Percentiles rank a stretch among this genome's conserved stretches.
These are phyloP conservation scores for Hypoxylon sp. DNA, from an alignment of 2,329 filamentous ascomycete genomes.

Conservation along the genomic window DNA sequence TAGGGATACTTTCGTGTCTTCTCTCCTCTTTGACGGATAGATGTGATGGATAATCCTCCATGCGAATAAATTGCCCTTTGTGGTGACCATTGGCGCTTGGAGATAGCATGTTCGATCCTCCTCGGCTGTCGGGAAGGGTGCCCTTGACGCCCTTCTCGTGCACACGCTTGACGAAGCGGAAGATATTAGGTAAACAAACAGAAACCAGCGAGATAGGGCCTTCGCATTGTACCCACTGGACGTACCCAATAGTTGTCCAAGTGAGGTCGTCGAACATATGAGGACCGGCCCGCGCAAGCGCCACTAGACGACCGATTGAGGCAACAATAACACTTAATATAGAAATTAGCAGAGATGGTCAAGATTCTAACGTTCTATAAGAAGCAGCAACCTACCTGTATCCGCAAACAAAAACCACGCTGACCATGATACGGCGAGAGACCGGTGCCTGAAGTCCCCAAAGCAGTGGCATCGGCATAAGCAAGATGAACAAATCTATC, in stretches of 20 bases:
- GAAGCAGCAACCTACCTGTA: background rate
- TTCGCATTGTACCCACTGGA: background rate
- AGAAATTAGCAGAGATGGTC: background rate
- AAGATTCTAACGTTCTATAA: background rate
- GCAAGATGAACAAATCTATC: background rate
- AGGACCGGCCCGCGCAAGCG: background rate
- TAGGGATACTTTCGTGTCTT: too few species aligned
- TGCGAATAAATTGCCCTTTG: background rate
- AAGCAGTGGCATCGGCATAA: background rate
- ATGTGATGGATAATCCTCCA: slow-evolving; percentile 1
- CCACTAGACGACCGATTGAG: background rate
- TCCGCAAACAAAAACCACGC: background rate
- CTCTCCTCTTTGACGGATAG: too few species aligned
- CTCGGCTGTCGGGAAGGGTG: background rate
- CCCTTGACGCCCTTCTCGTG: background rate
- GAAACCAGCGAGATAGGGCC: background rate
- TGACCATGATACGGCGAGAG: background rate
- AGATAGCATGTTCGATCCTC: background rate
- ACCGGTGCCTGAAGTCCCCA: background rate
- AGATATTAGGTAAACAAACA: background rate
- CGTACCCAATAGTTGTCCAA: background rate
- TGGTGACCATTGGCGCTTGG: background rate
- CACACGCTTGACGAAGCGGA: background rate
- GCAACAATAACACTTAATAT: background rate
- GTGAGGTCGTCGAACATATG: background rate